These are phyloP conservation scores for Hymenoscyphus fraxineus DNA, from an alignment of 2,329 filamentous ascomycete species.

Conservation along the genomic window DNA sequence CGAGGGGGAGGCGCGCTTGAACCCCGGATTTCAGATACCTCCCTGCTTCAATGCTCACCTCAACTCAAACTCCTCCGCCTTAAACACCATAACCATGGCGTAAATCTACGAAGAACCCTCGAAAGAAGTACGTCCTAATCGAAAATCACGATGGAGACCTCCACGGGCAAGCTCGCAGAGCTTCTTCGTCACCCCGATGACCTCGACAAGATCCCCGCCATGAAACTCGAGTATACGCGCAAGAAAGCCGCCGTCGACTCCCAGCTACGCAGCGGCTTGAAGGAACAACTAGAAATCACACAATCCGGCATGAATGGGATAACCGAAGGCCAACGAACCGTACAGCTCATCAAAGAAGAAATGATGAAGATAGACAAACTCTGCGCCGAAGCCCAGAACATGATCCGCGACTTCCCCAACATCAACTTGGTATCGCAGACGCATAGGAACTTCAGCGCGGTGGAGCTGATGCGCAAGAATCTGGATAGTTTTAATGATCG, in stretches of 20 bases:
- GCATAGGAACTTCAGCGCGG: constrained; percentile 91
- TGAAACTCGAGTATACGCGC: constrained; percentile 89
- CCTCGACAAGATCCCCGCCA: constrained; percentile 85
- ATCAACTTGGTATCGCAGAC: constrained; percentile 91
- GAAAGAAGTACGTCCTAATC: constrained; percentile 9
- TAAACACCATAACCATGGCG: constrained; percentile 20
- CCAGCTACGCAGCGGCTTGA: constrained; percentile 81
- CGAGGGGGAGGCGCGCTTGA: constrained; percentile 13
- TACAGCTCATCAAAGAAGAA: constrained; percentile 93
- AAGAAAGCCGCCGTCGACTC: constrained; percentile 91
- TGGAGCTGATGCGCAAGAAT: constrained; percentile 88
- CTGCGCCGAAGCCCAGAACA: constrained; percentile 94
- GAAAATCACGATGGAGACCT: constrained; percentile 34
- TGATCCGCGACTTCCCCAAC: constrained; percentile 93
- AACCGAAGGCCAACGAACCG: constrained; percentile 83
- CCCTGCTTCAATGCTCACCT: constrained; percentile 11
- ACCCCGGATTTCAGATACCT: constrained; percentile 13
- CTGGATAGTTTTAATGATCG: constrained; percentile 83
- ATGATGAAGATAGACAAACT: constrained; percentile 98
- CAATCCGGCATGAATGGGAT: constrained; percentile 90
- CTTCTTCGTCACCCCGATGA: constrained; percentile 93
- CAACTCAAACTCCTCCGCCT: not conserved
- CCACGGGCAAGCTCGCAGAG: constrained; percentile 70
- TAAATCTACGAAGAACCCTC: constrained; percentile 16
- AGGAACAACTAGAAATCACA: constrained; percentile 90